Conservation (phyloP, 768 basidiomycete genomes). For the Amanita exitialis region DNA sequence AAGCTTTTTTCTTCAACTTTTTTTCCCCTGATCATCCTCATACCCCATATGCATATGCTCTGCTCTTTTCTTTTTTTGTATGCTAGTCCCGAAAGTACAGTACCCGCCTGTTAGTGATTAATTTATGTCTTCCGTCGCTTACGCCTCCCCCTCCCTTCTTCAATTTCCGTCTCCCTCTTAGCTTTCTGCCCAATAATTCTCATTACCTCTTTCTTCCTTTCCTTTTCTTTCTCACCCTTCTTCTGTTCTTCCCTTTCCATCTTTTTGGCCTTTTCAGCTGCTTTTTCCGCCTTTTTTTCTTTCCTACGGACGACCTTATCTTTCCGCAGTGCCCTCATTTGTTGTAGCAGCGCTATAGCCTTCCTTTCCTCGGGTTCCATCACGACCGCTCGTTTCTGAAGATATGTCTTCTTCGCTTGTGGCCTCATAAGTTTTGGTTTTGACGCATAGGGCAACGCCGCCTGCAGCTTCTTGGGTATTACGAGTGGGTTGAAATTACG, state of each 20-base stretch:
- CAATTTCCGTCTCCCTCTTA: conserved; percentile 52
- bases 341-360: conserved; percentile 84
- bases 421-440: conserved; percentile 81
- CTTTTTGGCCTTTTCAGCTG: conserved; percentile 59
- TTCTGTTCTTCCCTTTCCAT: conserved; percentile 56
- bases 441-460: conserved; percentile 81
- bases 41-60: background rate
- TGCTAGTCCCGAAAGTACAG: background rate
- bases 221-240: conserved; percentile 61
- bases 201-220: conserved; percentile 73
- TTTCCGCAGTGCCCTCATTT: conserved; percentile 86
- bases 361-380: conserved; percentile 94
- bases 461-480: conserved; percentile 85
- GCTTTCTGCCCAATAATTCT: conserved; percentile 57
- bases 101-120: background rate
- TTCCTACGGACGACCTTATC: conserved; percentile 72
- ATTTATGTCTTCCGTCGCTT: conserved; percentile 42
- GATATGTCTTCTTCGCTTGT: conserved; percentile 70
- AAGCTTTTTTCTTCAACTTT: background rate
- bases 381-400: conserved; percentile 91
- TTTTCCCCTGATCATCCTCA: conserved; percentile 1
- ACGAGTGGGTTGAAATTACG: conserved; percentile 88
- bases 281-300: conserved; percentile 82
- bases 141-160: conserved; percentile 40
- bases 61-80: background rate